These are phyloP conservation scores for Clonostachys rosea DNA, from an alignment of 2,329 filamentous ascomycete genomes.

Conservation along the genomic window DNA sequence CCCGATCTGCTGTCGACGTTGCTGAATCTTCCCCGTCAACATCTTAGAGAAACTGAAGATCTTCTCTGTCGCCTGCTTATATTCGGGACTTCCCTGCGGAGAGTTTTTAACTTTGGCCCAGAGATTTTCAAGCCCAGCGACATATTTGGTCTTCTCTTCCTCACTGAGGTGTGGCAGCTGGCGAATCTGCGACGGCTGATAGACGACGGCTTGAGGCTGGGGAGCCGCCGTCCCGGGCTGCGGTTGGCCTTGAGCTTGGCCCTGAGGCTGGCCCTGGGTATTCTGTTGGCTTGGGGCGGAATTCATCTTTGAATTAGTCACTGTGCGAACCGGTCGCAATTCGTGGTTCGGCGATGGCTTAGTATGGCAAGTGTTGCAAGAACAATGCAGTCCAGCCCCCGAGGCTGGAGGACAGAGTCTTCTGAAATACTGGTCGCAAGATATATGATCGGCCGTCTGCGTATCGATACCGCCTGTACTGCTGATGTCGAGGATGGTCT, in stretches of 20 bases:
- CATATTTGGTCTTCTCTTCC: slow-evolving; percentile 55
- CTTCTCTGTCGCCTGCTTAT: slow-evolving; percentile 49
- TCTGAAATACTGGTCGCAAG: too few species aligned
- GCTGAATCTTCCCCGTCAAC: slow-evolving; percentile 46
- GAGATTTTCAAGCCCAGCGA: slow-evolving; percentile 46
- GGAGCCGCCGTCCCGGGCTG: background rate
- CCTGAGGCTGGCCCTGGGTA: slow-evolving; percentile 1
- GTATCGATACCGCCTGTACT: too few species aligned
- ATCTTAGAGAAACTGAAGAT: slow-evolving; percentile 57
- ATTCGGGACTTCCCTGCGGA: slow-evolving; percentile 39
- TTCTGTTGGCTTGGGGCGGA: background rate
- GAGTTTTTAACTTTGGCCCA: slow-evolving; percentile 48
- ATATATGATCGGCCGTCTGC: too few species aligned
- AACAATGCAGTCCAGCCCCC: too few species aligned
- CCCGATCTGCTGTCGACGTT: slow-evolving; percentile 25
- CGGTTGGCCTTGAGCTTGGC: slow-evolving; percentile 2
- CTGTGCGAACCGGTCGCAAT: too few species aligned
- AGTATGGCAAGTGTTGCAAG: too few species aligned
- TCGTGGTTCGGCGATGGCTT: too few species aligned
- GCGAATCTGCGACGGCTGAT: slow-evolving; percentile 47
- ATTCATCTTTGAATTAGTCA: background rate
- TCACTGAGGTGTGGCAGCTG: slow-evolving; percentile 42
- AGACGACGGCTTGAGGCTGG: slow-evolving; percentile 31
- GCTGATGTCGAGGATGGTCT: too few species aligned
- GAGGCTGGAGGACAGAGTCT: too few species aligned